Conservation (phyloP, 2,329 filamentous ascomycete genomes). For the Exophiala viscosa region DNA sequence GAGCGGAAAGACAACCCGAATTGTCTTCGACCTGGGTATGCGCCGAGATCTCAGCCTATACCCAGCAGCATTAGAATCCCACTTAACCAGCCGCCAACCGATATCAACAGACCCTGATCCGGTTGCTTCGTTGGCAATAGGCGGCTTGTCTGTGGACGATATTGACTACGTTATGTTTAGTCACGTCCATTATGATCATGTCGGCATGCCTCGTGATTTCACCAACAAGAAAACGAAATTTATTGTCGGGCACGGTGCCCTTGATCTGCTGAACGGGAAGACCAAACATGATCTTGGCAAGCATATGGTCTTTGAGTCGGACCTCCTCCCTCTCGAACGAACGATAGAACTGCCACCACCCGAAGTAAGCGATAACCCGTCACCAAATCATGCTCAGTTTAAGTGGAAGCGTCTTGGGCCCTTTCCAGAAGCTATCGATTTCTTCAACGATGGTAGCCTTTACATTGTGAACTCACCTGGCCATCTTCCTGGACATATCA, state of each 20-base stretch:
- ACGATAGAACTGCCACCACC: conserved; percentile 28
- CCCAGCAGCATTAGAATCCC: conserved; percentile 24
- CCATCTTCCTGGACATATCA: conserved; percentile 35
- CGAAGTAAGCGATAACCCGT: conserved; percentile 3
- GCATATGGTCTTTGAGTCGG: conserved; percentile 31
- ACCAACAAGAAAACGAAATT: conserved; percentile 33
- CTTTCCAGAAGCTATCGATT: conserved; percentile 28
- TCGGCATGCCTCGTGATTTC: conserved; percentile 37
- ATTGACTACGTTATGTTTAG: conserved; percentile 43
- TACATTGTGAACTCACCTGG: conserved; percentile 33
- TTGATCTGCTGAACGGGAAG: conserved; percentile 25
- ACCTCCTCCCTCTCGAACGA: conserved; percentile 27
- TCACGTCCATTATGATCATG: conserved; percentile 35
- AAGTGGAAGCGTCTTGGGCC: conserved; percentile 24
- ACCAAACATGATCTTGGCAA: conserved; percentile 24
- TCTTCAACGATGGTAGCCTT: conserved; percentile 32
- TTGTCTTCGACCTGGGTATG: conserved; percentile 34
- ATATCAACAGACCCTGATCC: conserved; percentile 29
- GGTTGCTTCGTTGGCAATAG: conserved; percentile 34
- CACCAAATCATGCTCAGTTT: neutral
- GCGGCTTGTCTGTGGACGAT: conserved; percentile 36
- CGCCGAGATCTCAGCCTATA: conserved; percentile 29
- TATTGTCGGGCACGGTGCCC: conserved; percentile 35
- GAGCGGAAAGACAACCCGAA: conserved; percentile 23
- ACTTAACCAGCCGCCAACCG: conserved; percentile 29